phyloP scores from a whole-genome alignment of 2,329 filamentous ascomycete species.

The Fusarium longipes region DNA sequence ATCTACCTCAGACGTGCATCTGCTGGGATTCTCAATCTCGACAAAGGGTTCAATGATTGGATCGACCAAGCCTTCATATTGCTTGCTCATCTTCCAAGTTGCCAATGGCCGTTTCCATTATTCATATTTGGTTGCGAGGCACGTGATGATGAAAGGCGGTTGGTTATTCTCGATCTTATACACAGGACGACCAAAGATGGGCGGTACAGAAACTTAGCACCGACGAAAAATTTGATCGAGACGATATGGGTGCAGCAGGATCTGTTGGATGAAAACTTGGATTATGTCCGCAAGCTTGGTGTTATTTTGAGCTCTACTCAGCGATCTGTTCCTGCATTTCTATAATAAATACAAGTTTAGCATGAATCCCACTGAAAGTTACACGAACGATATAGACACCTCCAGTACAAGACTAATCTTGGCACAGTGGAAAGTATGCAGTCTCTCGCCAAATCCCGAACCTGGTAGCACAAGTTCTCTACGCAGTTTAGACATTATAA shows the following conservation, averaged over 20 bases:
- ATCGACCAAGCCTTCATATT: conserved; percentile 45
- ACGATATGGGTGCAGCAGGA: conserved; percentile 53
- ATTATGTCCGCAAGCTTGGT: conserved; percentile 23
- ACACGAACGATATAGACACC: too few relatives aligned
- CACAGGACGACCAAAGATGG: conserved; percentile 35
- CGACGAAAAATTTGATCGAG: conserved; percentile 42
- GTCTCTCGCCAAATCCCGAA: too few relatives aligned
- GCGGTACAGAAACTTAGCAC: conserved; percentile 36
- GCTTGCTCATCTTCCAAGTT: conserved; percentile 33
- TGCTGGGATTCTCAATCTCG: conserved; percentile 12
- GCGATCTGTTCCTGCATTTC: conserved; percentile 14
- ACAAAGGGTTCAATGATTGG: conserved; percentile 17
- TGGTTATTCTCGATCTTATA: conserved; percentile 42
- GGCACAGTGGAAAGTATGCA: too few relatives aligned
- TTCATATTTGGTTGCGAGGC: conserved; percentile 45
- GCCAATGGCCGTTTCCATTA: conserved; percentile 39
- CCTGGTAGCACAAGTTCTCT: too few relatives aligned
- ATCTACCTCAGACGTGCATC: conserved; percentile 48
- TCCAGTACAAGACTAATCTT: too few relatives aligned
- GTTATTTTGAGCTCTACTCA: conserved; percentile 29
- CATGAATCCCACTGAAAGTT: too few relatives aligned
- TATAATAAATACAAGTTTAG: not conserved
- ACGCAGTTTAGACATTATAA: too few relatives aligned
- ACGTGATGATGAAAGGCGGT: conserved; percentile 33
- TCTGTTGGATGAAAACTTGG: conserved; percentile 23